phyloP scores from a whole-genome alignment of 1,139 yeast genomes.

The Groenewaldozyma auringiensis region DNA sequence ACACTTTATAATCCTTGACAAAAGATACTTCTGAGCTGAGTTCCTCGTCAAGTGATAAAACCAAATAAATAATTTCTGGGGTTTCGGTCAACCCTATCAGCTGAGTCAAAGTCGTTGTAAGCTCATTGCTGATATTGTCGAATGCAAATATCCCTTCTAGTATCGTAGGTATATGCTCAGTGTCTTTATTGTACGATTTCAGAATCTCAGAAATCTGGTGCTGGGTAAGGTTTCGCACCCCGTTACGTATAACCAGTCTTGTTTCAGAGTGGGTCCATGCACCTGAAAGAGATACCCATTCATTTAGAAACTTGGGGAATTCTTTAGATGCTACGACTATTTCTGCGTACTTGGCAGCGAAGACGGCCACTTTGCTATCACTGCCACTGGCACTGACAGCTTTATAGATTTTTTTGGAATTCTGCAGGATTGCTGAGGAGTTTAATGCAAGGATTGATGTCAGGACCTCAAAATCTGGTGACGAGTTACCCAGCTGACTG shows the following conservation, averaged over 20 bases:
- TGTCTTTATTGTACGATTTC: neutral
- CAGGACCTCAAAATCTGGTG: neutral
- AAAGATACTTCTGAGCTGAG: neutral
- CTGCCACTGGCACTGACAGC: neutral
- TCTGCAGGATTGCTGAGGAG: neutral
- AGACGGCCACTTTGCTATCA: neutral
- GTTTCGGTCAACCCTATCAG: neutral
- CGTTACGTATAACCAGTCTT: neutral
- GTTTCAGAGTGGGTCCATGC: neutral
- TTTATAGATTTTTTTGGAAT: neutral
- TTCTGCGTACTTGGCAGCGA: neutral
- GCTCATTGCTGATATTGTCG: neutral
- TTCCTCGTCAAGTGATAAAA: conserved; percentile 1
- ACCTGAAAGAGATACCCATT: neutral
- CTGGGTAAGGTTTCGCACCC: neutral
- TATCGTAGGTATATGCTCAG: neutral
- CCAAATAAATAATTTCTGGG: conserved; percentile 2
- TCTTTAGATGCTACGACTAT: neutral
- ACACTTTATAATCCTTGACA: neutral
- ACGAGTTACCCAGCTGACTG: neutral
- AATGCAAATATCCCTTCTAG: neutral
- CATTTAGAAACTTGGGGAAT: neutral
- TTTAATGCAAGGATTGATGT: neutral
- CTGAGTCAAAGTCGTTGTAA: neutral
- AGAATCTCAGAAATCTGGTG: neutral